Evolutionary conservation across 352 stramenopile species (phyloP).

Genomic region (Phytophthora kernoviae): DNA sequence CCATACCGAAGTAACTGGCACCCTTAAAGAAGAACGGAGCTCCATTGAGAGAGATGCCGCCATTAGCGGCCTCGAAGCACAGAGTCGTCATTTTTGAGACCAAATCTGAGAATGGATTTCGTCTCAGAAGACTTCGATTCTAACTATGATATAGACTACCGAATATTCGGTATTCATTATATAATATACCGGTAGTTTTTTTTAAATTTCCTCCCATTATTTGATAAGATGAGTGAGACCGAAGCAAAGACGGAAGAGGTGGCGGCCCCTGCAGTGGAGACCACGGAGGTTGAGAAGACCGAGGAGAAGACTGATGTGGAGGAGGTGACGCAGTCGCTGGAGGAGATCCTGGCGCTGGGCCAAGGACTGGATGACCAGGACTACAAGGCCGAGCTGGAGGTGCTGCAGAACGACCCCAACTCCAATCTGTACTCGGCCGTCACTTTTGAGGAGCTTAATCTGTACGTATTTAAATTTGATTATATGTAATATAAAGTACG

Average conservation of each 20-base stretch:
- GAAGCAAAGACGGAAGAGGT: slow-evolving; percentile 25
- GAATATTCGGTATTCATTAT: no score
- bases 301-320: slow-evolving; percentile 39
- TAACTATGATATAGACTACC: no score
- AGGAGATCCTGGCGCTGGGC: slow-evolving; percentile 82
- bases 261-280: slow-evolving; percentile 1
- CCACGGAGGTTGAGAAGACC: slow-evolving; percentile 1
- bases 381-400: slow-evolving; percentile 85
- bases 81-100: slow-evolving; percentile 4
- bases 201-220: not conserved
- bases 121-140: not conserved
- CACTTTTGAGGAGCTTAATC: slow-evolving; percentile 83
- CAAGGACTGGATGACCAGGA: slow-evolving; percentile 87
- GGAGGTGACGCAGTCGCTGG: slow-evolving; percentile 80
- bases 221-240: slow-evolving; percentile 33
- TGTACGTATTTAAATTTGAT: slow-evolving; percentile 34
- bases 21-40: slow-evolving; percentile 56
- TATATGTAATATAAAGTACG: slow-evolving; percentile 2
- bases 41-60: slow-evolving; percentile 41
- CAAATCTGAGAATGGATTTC: slow-evolving; percentile 22
- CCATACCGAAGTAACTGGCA: slow-evolving; percentile 68
- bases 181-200: no score
- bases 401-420: slow-evolving; percentile 86
- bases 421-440: slow-evolving; percentile 86
- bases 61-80: slow-evolving; percentile 36